Conservation (phyloP, 2,329 filamentous ascomycete species). For the Ophioceras dolichostomum region DNA sequence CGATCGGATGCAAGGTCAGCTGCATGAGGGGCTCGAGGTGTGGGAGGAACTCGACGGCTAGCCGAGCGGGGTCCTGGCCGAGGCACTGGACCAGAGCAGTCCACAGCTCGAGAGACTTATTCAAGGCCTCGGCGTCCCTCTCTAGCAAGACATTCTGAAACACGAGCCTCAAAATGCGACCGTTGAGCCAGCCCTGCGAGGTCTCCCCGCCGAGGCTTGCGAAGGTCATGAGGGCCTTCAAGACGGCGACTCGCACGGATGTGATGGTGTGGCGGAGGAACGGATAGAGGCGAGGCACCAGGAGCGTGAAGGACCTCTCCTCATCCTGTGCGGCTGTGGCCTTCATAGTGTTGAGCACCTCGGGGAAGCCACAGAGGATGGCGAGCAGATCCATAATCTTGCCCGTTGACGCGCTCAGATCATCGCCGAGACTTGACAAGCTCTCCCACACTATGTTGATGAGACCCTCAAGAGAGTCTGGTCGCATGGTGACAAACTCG, state of each 20-base stretch:
- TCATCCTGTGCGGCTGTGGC: constrained; percentile 70
- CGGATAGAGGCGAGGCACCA: constrained; percentile 88
- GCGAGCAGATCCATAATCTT: constrained; percentile 97
- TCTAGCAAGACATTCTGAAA: constrained; percentile 96
- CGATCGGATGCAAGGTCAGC: constrained; percentile 80
- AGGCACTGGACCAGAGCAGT: constrained; percentile 60
- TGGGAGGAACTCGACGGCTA: constrained; percentile 59
- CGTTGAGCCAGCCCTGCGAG: constrained; percentile 88
- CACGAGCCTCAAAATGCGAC: constrained; percentile 73
- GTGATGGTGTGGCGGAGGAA: constrained; percentile 97
- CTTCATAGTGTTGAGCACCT: constrained; percentile 92
- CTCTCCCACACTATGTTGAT: constrained; percentile 98
- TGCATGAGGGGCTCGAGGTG: constrained; percentile 75
- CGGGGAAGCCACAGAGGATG: constrained; percentile 86
- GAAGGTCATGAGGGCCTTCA: constrained; percentile 88
- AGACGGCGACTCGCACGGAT: constrained; percentile 82
- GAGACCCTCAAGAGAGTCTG: constrained; percentile 62
- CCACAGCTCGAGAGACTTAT: constrained; percentile 81
- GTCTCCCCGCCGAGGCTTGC: constrained; percentile 67
- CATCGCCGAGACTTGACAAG: constrained; percentile 90
- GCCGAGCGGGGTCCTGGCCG: constrained; percentile 46
- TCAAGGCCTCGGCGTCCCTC: constrained; percentile 71
- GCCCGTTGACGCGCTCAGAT: constrained; percentile 91
- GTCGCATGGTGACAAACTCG: constrained; percentile 81
- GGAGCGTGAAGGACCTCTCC: constrained; percentile 78